Evolutionary conservation across 2,329 filamentous ascomycete species (phyloP).

Genomic region (Epichloe gansuensis): DNA sequence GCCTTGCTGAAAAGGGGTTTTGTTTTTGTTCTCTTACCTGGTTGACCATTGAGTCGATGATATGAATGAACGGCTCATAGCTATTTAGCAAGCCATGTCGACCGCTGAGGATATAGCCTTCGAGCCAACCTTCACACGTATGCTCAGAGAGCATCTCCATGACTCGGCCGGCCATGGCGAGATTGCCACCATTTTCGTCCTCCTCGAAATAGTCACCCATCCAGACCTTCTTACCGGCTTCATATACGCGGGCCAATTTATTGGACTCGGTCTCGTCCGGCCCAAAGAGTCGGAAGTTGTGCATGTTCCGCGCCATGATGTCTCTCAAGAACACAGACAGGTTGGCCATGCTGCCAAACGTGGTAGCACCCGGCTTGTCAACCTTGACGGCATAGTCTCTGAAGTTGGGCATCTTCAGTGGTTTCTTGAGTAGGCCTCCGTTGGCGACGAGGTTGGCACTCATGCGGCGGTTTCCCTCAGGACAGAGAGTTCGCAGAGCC

Average conservation of each 20-base stretch:
- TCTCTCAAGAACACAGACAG: conserved; percentile 57
- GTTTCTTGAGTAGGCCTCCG: conserved; percentile 53
- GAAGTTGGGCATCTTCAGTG: conserved; percentile 59
- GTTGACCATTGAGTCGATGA: conserved; percentile 78
- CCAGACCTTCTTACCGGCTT: conserved; percentile 68
- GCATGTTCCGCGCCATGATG: conserved; percentile 49
- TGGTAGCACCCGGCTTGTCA: conserved; percentile 43
- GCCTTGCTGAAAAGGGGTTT: neutral
- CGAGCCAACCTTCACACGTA: conserved; percentile 67
- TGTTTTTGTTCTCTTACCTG: conserved; percentile 31
- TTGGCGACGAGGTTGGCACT: conserved; percentile 67
- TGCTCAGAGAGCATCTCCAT: conserved; percentile 82
- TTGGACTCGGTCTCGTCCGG: conserved; percentile 76
- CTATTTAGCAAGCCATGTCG: conserved; percentile 66
- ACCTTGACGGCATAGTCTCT: conserved; percentile 51
- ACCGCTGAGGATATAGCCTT: conserved; percentile 64
- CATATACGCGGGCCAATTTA: conserved; percentile 60
- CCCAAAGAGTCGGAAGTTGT: conserved; percentile 62
- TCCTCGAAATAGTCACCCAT: conserved; percentile 67
- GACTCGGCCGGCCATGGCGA: conserved; percentile 54
- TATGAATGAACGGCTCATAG: conserved; percentile 73
- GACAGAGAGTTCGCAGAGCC: conserved; percentile 52
- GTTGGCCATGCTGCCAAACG: conserved; percentile 53
- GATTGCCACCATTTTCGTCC: conserved; percentile 60
- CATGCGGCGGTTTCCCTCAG: conserved; percentile 55